Base-by-base conservation (phyloP, 352 stramenopile genomes). In the Pseudoperonospora humuli region DNA sequence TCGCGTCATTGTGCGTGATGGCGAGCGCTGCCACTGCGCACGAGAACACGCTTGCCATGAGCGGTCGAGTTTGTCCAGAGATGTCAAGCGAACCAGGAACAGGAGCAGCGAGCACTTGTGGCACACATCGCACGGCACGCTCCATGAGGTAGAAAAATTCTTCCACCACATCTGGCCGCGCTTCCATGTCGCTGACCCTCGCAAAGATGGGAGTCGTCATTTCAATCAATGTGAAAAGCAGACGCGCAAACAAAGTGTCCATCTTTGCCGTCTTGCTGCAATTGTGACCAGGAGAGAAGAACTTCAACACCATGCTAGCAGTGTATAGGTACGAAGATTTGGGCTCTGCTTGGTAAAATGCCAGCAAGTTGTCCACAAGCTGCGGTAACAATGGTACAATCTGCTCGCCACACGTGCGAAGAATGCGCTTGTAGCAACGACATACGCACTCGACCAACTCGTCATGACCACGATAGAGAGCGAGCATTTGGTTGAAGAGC, bases 71-170 rank as follows among this genome's bases (percentile, higher is more conserved):
- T 38, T 39, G 41, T 37, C 23, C n/a, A 24, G 26, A 14, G 14
- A 34, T 18, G 2, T 41, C 33, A 5, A 49, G 51, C 19, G 50
- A 35, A 35, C 3, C 75, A 37, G 42, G 80, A 8, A 62, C 34
- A 5, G 61, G 44, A 33, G 62, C 57, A 7, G 86, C 61, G 3
- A 96, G 59, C 13, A 79, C 62, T 29, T 83, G 70, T 0, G 91
- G 91, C 25, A 95, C 82, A 44, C 78, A 81, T 25, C 73, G 78
- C 7, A 97, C 69, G 35, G 90, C 84, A 15, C 89, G 77, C 35
- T 95, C 84, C 64, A 96, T 90, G 23, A 98, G 62, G 61, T 88
- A 98, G 55, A 98, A 98, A 33, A 97, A 96, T 61, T 98, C 94
- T 60, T 98, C 94, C 7, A 98, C 80, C 23, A 98, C 80, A 57